Conservation (phyloP, 1,284 basidiomycete species). For the Hymenochaete sp. region DNA sequence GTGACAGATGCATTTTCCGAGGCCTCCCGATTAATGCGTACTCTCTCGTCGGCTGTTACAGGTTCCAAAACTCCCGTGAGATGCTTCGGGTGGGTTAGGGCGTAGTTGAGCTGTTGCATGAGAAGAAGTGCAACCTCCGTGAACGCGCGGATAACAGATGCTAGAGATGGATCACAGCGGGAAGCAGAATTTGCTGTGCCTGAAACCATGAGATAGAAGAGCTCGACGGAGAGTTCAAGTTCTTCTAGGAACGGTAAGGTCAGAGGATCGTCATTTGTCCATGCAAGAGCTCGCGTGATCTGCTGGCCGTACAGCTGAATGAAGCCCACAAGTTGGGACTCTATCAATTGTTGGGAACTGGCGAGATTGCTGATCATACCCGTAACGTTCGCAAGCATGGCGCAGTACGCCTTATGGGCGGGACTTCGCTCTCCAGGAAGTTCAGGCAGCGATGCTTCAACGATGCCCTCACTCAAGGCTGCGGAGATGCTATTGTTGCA, state of each 20-base stretch:
- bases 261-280: conserved; percentile 71
- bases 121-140: conserved; percentile 58
- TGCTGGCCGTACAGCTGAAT: conserved; percentile 81
- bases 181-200: conserved; percentile 36
- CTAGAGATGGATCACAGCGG: conserved; percentile 39
- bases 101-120: conserved; percentile 85
- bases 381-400: conserved; percentile 76
- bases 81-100: conserved; percentile 84
- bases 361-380: conserved; percentile 62
- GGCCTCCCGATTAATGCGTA: conserved; percentile 52
- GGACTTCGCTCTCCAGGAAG: conserved; percentile 66
- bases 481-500: conserved; percentile 74
- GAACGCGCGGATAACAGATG: conserved; percentile 60
- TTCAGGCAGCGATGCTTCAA: conserved; percentile 62
- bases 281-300: conserved; percentile 65
- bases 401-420: conserved; percentile 75
- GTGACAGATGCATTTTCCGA: conserved; percentile 20
- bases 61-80: conserved; percentile 76
- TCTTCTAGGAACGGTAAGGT: conserved; percentile 71
- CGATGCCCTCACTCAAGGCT: conserved; percentile 63
- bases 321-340: conserved; percentile 78
- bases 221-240: conserved; percentile 65
- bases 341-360: conserved; percentile 73
- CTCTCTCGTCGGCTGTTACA: conserved; percentile 66
- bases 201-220: conserved; percentile 66